A percentile compares a stretch with the other conserved stretches of the same genome.
phyloP scores from a whole-genome alignment of 2,329 filamentous ascomycete species.

The Chaetomiaceae sp. region DNA sequence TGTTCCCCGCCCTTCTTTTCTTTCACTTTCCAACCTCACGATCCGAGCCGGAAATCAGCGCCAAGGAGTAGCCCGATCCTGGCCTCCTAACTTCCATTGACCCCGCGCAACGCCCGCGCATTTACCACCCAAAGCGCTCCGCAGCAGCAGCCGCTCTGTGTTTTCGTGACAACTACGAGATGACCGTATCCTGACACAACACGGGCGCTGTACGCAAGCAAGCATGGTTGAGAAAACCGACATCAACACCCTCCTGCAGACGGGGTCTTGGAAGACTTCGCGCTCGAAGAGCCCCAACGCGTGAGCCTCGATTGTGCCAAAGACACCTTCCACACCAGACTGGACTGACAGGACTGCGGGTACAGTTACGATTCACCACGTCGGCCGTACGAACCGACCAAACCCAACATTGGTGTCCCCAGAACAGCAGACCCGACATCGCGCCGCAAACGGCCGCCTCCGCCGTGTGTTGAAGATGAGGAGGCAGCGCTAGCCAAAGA shows the following conservation, averaged over 20 bases:
- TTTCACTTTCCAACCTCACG: too few relatives aligned
- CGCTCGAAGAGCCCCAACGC: constrained; percentile 34
- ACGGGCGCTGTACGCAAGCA: constrained; percentile 8
- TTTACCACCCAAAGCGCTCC: neutral
- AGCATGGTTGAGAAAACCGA: constrained; percentile 40
- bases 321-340: too few relatives aligned
- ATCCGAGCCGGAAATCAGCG: too few relatives aligned
- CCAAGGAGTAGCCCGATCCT: too few relatives aligned
- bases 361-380: constrained; percentile 14
- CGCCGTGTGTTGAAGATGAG: constrained; percentile 66
- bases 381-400: constrained; percentile 12
- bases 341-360: constrained; percentile 4
- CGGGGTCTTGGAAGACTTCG: constrained; percentile 46
- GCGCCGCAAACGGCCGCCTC: constrained; percentile 41
- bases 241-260: constrained; percentile 42
- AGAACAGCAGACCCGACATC: constrained; percentile 3
- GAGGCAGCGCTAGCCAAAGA: constrained; percentile 56
- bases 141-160: neutral
- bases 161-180: constrained; percentile 8
- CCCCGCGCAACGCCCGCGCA: neutral
- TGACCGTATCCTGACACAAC: neutral
- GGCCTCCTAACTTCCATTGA: too few relatives aligned
- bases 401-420: constrained; percentile 12
- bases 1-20: too few relatives aligned
- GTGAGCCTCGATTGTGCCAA: constrained; percentile 24